These are phyloP conservation scores for Cyberlindnera americana DNA, from an alignment of 805 yeast genomes.

Conservation along the genomic window DNA sequence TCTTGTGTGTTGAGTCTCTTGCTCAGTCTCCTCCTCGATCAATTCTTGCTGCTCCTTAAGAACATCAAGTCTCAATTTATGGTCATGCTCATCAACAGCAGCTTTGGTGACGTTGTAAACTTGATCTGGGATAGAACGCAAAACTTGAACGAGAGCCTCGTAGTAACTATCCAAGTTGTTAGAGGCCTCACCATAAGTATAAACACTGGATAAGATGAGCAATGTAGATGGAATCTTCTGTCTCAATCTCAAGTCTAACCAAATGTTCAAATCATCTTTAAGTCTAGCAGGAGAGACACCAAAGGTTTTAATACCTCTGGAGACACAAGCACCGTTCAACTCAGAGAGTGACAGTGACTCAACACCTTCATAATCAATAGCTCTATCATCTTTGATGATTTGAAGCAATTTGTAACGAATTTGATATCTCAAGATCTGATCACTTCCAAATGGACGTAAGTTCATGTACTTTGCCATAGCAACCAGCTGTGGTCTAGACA, in stretches of 20 bases:
- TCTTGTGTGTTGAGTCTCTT: conserved; percentile 44
- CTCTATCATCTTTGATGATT: conserved; percentile 87
- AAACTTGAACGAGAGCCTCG: conserved; percentile 84
- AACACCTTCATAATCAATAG: conserved; percentile 92
- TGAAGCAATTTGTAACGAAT: conserved; percentile 88
- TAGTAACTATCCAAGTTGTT: conserved; percentile 52
- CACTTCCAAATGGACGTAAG: conserved; percentile 90
- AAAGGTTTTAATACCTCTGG: conserved; percentile 83
- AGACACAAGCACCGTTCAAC: conserved; percentile 84
- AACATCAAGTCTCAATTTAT: conserved; percentile 66
- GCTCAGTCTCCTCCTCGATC: conserved; percentile 81
- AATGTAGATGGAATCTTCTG: conserved; percentile 92
- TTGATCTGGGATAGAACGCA: conserved; percentile 90
- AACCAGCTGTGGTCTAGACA: conserved; percentile 83
- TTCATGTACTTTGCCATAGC: conserved; percentile 93
- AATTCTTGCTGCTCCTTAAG: conserved; percentile 76
- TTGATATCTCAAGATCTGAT: conserved; percentile 85
- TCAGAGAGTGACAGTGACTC: conserved; percentile 75
- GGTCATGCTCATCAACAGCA: conserved; percentile 62
- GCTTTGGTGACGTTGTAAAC: conserved; percentile 93
- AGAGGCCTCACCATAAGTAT: conserved; percentile 70
- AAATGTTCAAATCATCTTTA: conserved; percentile 75
- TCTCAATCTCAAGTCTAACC: conserved; percentile 87
- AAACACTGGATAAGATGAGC: conserved; percentile 81
- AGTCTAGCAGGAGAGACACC: conserved; percentile 79